Evolutionary conservation across 805 yeast genomes (phyloP), one percentile per base, ranked within the genome.

Genomic region (Yamadazyma tumulicola): DNA sequence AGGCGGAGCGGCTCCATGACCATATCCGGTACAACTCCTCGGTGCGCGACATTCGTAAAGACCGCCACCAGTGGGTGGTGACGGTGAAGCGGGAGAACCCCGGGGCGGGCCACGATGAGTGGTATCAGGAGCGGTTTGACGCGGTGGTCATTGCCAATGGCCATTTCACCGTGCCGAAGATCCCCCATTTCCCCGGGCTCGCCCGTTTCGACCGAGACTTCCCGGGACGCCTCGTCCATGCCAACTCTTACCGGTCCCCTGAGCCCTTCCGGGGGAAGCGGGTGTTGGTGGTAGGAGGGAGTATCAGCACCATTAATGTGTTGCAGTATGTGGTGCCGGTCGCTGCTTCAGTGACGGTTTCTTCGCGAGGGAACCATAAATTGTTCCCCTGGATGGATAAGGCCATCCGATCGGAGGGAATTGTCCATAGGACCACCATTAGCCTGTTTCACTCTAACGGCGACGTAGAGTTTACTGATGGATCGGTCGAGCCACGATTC

Each of bases 71-170:
- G 47, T 72, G 77, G 77, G 39, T 48, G 1, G 21, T 69, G 6
- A 52, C 59, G 5, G 48, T 62, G 1, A 42, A 49, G 16, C 39
- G 29, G 29, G 39, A 39, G 8, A 38, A 37, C 6, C 30, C 33
- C 2, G 36, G 22, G 3, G 30, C 18, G 4, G 40, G 34, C 10
- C 27, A 27, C 7, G 68, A 39, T 41, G 41, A 44, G 20, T 72
- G 77, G 77, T 72, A 72, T 41, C 52, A 46, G 17, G 73, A 73
- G 34, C 52, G 50, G 21, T 77, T 68, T 43, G 89, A 83, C 50
- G 83, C 77, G 6, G 74, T 83, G 5, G 74, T 77, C 3, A 54
- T 81, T 7, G 82, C 86, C 5, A 61, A 74, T 6, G 93, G 93
- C 1, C 77, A 77, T 39, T 80, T 72, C 52, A 74, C 79, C 29